A percentile compares a stretch with the other conserved stretches of the same genome.
Conservation (phyloP, 2,329 filamentous ascomycete species). For the Mycosphaerella arachidis region DNA sequence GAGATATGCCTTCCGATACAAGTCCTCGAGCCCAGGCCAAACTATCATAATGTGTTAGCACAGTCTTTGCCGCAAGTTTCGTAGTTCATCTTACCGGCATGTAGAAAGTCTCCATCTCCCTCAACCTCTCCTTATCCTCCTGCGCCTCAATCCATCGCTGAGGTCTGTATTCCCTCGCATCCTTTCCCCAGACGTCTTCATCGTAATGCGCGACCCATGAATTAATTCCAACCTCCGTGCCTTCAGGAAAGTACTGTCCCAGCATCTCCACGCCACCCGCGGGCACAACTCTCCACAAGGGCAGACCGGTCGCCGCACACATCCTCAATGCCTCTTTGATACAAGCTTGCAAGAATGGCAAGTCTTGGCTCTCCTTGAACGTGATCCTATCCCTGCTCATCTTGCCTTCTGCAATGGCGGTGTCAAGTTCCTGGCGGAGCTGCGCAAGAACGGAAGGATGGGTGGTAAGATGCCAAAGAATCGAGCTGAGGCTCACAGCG, state of each 20-base stretch:
- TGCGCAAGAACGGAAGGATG: slow-evolving; percentile 22
- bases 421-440: slow-evolving; percentile 19
- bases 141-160: slow-evolving; percentile 25
- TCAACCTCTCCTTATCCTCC: slow-evolving; percentile 30
- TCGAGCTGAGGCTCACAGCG: slow-evolving; percentile 30
- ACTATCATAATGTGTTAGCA: slow-evolving; percentile 11
- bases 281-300: slow-evolving; percentile 18
- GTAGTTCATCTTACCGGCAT: neutral
- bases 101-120: slow-evolving; percentile 26
- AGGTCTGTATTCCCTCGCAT: slow-evolving; percentile 18
- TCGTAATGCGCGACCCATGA: slow-evolving; percentile 22
- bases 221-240: slow-evolving; percentile 35
- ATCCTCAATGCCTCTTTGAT: slow-evolving; percentile 28
- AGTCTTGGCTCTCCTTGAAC: slow-evolving; percentile 31
- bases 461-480: slow-evolving; percentile 33
- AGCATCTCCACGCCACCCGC: slow-evolving; percentile 14
- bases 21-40: slow-evolving; percentile 34
- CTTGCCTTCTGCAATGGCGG: slow-evolving; percentile 4
- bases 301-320: slow-evolving; percentile 18
- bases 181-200: slow-evolving; percentile 19
- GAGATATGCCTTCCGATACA: slow-evolving; percentile 35
- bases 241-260: slow-evolving; percentile 42
- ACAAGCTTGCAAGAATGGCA: slow-evolving; percentile 40
- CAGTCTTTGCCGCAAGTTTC: neutral
- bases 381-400: slow-evolving; percentile 25